These are phyloP conservation scores for Boletus calvinii DNA, from an alignment of 1,284 basidiomycete genomes.

Conservation along the genomic window DNA sequence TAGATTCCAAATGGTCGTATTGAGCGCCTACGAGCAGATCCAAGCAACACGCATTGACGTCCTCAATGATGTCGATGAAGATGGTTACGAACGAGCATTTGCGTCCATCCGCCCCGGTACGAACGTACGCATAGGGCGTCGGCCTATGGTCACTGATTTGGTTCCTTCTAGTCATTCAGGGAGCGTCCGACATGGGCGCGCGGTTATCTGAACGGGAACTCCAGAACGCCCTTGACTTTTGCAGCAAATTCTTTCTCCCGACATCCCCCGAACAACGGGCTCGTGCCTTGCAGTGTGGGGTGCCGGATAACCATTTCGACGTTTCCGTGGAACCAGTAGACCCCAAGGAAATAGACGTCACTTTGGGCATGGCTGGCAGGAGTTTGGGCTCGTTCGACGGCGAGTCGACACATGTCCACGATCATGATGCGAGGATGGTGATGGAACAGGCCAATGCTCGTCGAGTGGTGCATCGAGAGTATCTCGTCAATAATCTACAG, in stretches of 20 bases:
- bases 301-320: constrained; percentile 43
- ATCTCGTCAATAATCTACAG: constrained; percentile 53
- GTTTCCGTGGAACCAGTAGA: constrained; percentile 46
- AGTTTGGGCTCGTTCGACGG: constrained; percentile 1
- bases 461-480: constrained; percentile 51
- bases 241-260: constrained; percentile 56
- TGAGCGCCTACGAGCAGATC: constrained; percentile 65
- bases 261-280: constrained; percentile 52
- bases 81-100: constrained; percentile 61
- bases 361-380: constrained; percentile 13
- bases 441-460: constrained; percentile 54
- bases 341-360: constrained; percentile 40
- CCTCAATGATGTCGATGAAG: constrained; percentile 53
- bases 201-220: constrained; percentile 68
- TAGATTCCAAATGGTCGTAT: constrained; percentile 61
- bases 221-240: constrained; percentile 61
- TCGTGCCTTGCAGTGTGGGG: constrained; percentile 11
- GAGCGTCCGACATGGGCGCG: constrained; percentile 68
- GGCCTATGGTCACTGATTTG: neutral
- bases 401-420: constrained; percentile 33
- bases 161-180: constrained; percentile 63
- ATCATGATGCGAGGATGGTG: constrained; percentile 42
- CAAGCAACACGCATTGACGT: constrained; percentile 47
- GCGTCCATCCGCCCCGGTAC: constrained; percentile 52
- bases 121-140: neutral